Evolutionary conservation across 1,284 basidiomycete genomes (phyloP), one percentile per base, ranked within the genome.

Genomic region (Boletus hoseneyae): DNA sequence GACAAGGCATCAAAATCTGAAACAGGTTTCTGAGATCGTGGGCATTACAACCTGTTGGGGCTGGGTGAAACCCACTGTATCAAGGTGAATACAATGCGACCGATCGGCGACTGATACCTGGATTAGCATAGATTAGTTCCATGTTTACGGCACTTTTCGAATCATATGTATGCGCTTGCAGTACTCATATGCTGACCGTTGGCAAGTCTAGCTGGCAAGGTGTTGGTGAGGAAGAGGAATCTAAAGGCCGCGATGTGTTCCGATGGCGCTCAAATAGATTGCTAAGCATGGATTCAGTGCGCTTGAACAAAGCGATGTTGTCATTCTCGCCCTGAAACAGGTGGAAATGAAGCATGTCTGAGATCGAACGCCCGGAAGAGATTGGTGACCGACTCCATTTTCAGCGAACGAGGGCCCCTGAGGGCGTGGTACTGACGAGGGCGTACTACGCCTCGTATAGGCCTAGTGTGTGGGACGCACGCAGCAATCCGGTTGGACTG

Each of bases 61-160:
- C 12, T 73, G 61, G 56, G 58, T 77, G 48, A 64, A 64, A 54
- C 75, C 51, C 12, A 47, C 39, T 3, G 50, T 65, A 56, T 40
- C 50, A 67, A 66, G 39, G 69, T 6, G 65, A 66, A 57, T 77
- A 76, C 53, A 75, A 75, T 54, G 70, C 69, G 6, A 59, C 76
- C 35, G 66, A 69, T 29, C 69, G 79, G 38, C 4, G 16, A 44
- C 12, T 47, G 34, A 32, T 33, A 8, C 10, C 30, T 25, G 43
- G 11, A 10, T 21, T 11, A 6, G 16, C 21, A 55, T 62, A 77
- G 65, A 56, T 70, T 85, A n/a, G 73, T 85, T 61, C 80, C 80
- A 6, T 83, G 80, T 61, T 70, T 85, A 37, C 71, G 83, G 33
- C 80, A 83, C n/a, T 57, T 82, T 74, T 56, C 79, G 80, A 4